phyloP scores from a whole-genome alignment of 352 stramenopile genomes.

The Aphanomyces invadans region DNA sequence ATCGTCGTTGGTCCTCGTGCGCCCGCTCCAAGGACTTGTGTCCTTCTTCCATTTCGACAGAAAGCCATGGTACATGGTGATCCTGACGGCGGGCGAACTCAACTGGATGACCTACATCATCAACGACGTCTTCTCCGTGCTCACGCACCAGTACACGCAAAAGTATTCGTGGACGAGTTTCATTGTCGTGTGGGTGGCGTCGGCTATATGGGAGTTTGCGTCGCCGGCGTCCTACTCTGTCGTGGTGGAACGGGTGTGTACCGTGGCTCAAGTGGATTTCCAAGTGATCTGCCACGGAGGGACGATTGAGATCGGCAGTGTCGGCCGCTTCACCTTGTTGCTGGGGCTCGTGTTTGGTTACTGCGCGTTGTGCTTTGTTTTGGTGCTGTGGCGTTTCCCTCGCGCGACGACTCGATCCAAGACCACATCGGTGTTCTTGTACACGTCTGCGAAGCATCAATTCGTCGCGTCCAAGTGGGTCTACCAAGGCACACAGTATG shows the following conservation, averaged over 20 bases:
- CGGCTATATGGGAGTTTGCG: not conserved
- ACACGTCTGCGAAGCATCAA: not conserved
- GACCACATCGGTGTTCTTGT: not conserved
- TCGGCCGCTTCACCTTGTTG: not conserved
- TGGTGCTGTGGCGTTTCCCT: not conserved
- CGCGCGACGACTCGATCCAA: not conserved
- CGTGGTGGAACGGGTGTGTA: not conserved
- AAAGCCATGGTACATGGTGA: constrained; percentile 9
- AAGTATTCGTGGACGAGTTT: not conserved
- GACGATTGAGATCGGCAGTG: constrained; percentile 3
- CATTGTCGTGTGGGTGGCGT: constrained; percentile 1
- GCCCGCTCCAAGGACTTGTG: not conserved
- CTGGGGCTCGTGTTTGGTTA: not conserved
- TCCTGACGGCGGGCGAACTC: constrained; percentile 2
- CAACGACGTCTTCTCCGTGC: constrained; percentile 6
- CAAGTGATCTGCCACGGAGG: not conserved
- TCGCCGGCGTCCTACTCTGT: not conserved
- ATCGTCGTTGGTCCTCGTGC: not conserved
- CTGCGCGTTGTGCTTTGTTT: not conserved
- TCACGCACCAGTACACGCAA: constrained; percentile 14
- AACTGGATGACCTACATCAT: constrained; percentile 15
- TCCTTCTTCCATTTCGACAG: not conserved
- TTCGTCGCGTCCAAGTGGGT: constrained; percentile 1
- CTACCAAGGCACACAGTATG: not conserved
- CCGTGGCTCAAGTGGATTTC: not conserved